Percentiles rank a stretch among this genome's conserved stretches.
These are phyloP conservation scores for Daldinia bambusicola DNA, from an alignment of 495 filamentous ascomycete species.

Conservation along the genomic window DNA sequence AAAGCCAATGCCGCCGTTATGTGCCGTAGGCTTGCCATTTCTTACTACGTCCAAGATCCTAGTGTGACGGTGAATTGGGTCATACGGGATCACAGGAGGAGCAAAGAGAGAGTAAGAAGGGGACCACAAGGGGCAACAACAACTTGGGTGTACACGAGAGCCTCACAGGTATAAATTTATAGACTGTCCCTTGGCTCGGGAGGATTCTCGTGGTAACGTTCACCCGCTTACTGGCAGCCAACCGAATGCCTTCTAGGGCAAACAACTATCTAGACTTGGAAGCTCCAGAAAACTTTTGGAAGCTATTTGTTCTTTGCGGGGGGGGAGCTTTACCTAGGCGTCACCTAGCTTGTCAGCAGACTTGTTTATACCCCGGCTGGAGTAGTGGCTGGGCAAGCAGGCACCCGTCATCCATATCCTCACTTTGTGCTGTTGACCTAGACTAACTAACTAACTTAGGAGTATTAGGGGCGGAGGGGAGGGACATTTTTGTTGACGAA, in stretches of 20 bases:
- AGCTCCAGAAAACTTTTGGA: conserved; percentile 4
- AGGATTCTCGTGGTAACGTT: not conserved
- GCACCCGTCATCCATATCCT: conserved; percentile 3
- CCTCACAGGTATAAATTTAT: conserved; percentile 5
- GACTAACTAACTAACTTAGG: not conserved
- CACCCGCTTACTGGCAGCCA: not conserved
- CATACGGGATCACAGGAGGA: not conserved
- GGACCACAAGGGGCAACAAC: conserved; percentile 3
- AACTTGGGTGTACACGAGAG: not conserved
- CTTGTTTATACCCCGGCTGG: conserved; percentile 18
- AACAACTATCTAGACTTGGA: conserved; percentile 6
- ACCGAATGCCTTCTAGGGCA: conserved; percentile 1
- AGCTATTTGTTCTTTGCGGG: conserved; percentile 22
- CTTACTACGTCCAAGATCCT: conserved; percentile 3
- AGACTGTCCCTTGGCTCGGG: not conserved
- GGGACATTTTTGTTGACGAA: not conserved
- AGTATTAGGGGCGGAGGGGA: not conserved
- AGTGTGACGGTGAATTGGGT: not conserved
- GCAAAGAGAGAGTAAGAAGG: not conserved
- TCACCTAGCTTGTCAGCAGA: not conserved
- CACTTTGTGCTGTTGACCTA: not conserved
- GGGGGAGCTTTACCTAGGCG: not conserved
- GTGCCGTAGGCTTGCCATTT: conserved; percentile 33
- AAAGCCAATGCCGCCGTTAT: conserved; percentile 42
- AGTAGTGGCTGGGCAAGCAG: conserved; percentile 22